These are phyloP conservation scores for Cladosporium austrohemisphaericum DNA, from an alignment of 2,329 filamentous ascomycete genomes.

Conservation along the genomic window DNA sequence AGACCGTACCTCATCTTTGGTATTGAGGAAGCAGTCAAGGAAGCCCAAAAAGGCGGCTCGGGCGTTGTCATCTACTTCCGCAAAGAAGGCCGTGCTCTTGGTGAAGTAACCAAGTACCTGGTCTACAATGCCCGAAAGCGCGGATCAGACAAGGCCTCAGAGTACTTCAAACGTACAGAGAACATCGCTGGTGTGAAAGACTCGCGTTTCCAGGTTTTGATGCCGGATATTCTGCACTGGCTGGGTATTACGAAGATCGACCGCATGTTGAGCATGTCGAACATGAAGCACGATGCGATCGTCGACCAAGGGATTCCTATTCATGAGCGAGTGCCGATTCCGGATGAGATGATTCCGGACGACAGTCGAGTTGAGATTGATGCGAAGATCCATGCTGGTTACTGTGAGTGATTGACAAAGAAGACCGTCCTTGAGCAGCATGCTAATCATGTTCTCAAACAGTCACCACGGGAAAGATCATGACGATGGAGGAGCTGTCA, in stretches of 20 bases:
- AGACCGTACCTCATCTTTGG: conserved; percentile 94
- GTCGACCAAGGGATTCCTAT: conserved; percentile 84
- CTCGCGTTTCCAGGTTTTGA: conserved; percentile 97
- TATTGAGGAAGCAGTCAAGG: conserved; percentile 94
- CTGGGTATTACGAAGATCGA: conserved; percentile 98
- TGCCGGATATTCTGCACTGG: conserved; percentile 93
- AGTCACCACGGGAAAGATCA: conserved; percentile 82
- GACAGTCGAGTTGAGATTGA: conserved; percentile 98
- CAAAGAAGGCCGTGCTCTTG: conserved; percentile 90
- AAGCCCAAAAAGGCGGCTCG: conserved; percentile 88
- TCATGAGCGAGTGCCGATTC: conserved; percentile 83
- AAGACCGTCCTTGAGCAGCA: not conserved
- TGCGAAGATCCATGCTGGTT: conserved; percentile 91
- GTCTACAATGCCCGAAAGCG: conserved; percentile 82
- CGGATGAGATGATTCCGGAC: conserved; percentile 87
- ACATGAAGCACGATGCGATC: conserved; percentile 91
- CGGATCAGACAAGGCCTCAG: conserved; percentile 72
- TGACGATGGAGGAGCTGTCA: conserved; percentile 80
- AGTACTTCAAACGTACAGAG: conserved; percentile 97
- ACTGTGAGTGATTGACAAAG: conserved; percentile 53
- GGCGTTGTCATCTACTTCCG: conserved; percentile 98
- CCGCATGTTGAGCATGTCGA: conserved; percentile 97
- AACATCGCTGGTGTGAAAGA: conserved; percentile 95
- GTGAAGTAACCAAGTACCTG: conserved; percentile 86
- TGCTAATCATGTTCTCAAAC: conserved; percentile 20